These are phyloP conservation scores for Solanum chaucha DNA, from an alignment of 257 asterid genomes.

Conservation along the genomic window DNA sequence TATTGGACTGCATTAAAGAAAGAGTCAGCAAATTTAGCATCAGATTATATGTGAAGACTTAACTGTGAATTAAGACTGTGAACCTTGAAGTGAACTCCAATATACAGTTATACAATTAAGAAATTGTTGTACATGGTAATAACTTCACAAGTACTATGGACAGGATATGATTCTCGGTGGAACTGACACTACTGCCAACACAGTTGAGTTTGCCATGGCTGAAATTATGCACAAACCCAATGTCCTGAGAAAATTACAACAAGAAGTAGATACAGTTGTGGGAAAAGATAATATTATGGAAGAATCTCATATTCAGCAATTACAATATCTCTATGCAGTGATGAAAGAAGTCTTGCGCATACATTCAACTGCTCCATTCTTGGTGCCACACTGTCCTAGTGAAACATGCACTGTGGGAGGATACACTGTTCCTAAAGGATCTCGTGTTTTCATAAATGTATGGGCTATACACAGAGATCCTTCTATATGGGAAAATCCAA, in stretches of 20 bases:
- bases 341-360: slow-evolving; percentile 46
- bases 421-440: slow-evolving; percentile 36
- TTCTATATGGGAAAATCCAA: slow-evolving; percentile 32
- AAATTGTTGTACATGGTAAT: neutral
- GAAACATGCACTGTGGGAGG: slow-evolving; percentile 35
- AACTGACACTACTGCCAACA: slow-evolving; percentile 56
- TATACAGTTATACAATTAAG: neutral
- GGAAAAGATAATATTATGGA: slow-evolving; percentile 36
- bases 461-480: slow-evolving; percentile 66
- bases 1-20: no score
- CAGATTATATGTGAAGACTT: no score
- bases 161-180: slow-evolving; percentile 76
- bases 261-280: slow-evolving; percentile 37
- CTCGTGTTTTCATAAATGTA: slow-evolving; percentile 49
- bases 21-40: no score
- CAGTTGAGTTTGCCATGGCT: slow-evolving; percentile 52
- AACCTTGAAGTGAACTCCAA: neutral
- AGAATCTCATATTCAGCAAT: slow-evolving; percentile 35
- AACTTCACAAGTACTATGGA: neutral
- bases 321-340: slow-evolving; percentile 40
- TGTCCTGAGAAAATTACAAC: slow-evolving; percentile 22
- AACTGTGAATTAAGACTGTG: no score
- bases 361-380: slow-evolving; percentile 46
- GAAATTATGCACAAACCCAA: slow-evolving; percentile 56
- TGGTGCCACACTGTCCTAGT: slow-evolving; percentile 62